Evolutionary conservation across 352 stramenopile species (phyloP).

Genomic region (Globisporangium yorkense): DNA sequence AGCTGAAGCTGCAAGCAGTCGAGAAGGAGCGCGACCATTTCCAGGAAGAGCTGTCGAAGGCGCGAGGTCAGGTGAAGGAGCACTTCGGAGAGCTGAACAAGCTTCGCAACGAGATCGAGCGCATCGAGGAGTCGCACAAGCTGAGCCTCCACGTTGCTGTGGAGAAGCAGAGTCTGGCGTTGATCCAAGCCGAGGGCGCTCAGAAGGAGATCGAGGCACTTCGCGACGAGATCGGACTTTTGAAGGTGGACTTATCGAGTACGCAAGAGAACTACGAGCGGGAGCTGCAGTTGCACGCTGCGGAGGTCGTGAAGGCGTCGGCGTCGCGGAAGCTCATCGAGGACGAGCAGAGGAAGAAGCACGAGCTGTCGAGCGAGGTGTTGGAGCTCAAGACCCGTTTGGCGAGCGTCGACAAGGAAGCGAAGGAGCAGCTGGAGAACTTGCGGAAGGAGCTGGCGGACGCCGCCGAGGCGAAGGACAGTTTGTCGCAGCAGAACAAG

Average conservation of each 20-base stretch:
- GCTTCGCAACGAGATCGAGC: constrained; percentile 63
- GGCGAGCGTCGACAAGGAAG: constrained; percentile 28
- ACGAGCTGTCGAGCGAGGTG: constrained; percentile 29
- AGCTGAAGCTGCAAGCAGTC: constrained; percentile 39
- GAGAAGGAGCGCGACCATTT: constrained; percentile 33
- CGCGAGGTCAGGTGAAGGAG: constrained; percentile 47
- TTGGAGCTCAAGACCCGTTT: constrained; percentile 36
- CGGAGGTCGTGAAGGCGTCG: constrained; percentile 51
- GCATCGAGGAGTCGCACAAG: constrained; percentile 30
- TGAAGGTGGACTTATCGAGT: constrained; percentile 36
- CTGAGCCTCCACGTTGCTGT: constrained; percentile 27
- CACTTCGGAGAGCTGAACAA: constrained; percentile 51
- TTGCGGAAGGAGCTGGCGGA: constrained; percentile 52
- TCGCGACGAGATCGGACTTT: constrained; percentile 33
- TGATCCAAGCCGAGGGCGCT: constrained; percentile 35
- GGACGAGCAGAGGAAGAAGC: constrained; percentile 31
- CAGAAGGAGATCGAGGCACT: constrained; percentile 40
- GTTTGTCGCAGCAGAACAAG: constrained; percentile 61
- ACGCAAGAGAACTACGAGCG: constrained; percentile 81
- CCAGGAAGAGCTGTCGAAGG: constrained; percentile 38
- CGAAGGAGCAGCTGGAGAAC: constrained; percentile 23
- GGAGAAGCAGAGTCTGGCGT: constrained; percentile 40
- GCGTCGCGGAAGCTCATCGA: constrained; percentile 48
- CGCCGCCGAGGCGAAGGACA: constrained; percentile 38
- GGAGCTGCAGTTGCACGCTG: constrained; percentile 73